Percentiles rank a stretch among this genome's conserved stretches.
phyloP scores from a whole-genome alignment of 441 rosid genomes.

The Brassica balearica region DNA sequence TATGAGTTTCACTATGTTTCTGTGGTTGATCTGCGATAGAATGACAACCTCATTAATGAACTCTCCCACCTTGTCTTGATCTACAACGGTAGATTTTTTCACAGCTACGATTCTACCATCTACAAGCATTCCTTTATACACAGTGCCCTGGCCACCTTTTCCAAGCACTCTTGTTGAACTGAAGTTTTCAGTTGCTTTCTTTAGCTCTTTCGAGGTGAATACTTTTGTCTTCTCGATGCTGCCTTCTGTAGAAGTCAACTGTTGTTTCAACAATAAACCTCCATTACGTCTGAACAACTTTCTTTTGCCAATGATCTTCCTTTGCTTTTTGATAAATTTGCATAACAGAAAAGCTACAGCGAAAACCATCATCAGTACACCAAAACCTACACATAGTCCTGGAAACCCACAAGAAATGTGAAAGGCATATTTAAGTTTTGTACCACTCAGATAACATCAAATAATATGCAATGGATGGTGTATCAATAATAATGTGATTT shows the following conservation, averaged over 20 bases:
- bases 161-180: constrained; percentile 45
- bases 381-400: neutral
- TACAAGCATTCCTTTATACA: constrained; percentile 4
- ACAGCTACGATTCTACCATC: constrained; percentile 3
- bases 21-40: constrained; percentile 1
- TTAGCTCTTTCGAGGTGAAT: neutral
- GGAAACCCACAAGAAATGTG: neutral
- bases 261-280: constrained; percentile 2
- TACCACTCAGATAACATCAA: neutral
- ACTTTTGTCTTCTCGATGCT: constrained; percentile 5
- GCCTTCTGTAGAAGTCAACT: neutral
- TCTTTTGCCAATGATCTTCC: neutral
- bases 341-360: neutral
- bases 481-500: neutral
- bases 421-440: neutral
- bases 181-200: constrained; percentile 44
- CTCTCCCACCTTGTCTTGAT: constrained; percentile 1
- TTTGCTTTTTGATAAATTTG: neutral
- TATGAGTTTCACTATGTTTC: constrained; percentile 4
- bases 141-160: constrained; percentile 43
- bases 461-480: neutral
- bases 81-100: neutral
- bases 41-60: neutral
- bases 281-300: neutral
- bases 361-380: neutral